Evolutionary conservation across 2,329 filamentous ascomycete genomes (phyloP).

Genomic region (Nemania sp.): DNA sequence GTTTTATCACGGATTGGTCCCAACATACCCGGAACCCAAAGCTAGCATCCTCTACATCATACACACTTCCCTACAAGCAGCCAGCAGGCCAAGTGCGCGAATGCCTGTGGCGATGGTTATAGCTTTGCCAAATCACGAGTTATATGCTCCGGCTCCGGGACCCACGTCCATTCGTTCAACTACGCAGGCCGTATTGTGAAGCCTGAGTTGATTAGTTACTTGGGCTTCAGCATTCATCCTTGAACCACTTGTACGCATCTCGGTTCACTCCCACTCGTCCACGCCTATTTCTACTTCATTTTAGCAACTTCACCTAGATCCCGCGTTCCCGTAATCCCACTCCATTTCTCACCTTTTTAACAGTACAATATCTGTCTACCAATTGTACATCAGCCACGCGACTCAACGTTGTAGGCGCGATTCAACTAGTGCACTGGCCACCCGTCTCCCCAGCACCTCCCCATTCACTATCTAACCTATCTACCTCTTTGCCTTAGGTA

Average conservation of each 20-base stretch:
- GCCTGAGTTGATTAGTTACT: constrained; percentile 31
- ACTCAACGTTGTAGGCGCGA: not conserved
- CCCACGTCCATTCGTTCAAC: constrained; percentile 29
- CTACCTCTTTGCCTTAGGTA: too few relatives aligned
- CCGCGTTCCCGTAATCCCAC: not conserved
- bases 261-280: too few relatives aligned
- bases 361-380: not conserved
- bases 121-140: constrained; percentile 16
- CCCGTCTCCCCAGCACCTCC: not conserved
- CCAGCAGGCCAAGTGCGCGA: not conserved
- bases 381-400: not conserved
- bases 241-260: not conserved
- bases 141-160: constrained; percentile 28
- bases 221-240: constrained; percentile 23
- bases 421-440: constrained; percentile 13
- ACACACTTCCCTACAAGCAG: not conserved
- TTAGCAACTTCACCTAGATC: constrained; percentile 11
- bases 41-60: not conserved
- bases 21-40: constrained; percentile 1
- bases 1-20: not conserved
- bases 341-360: not conserved
- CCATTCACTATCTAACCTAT: too few relatives aligned
- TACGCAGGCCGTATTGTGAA: constrained; percentile 17
- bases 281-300: constrained; percentile 29
- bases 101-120: not conserved